These are phyloP conservation scores for Lasiodiplodia sp. DNA, from an alignment of 2,329 filamentous ascomycete species.

Conservation along the genomic window DNA sequence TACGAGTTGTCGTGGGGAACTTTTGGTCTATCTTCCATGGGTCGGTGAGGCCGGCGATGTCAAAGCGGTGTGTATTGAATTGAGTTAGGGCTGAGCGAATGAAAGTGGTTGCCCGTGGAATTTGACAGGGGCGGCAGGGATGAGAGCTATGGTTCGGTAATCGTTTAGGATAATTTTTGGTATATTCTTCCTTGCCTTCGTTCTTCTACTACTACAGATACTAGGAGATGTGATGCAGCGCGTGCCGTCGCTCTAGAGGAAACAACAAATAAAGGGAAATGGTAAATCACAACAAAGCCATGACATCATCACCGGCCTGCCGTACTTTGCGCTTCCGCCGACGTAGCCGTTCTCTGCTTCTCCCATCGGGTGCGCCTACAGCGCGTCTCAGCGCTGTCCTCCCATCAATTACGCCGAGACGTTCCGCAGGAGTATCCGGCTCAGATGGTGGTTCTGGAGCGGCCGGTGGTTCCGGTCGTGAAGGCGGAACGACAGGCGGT, in stretches of 20 bases:
- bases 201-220: constrained; percentile 3
- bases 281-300: constrained; percentile 20
- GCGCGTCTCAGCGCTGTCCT: background rate
- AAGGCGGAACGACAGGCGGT: constrained; percentile 25
- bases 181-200: background rate
- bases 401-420: constrained; percentile 3
- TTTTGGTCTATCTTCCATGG: background rate
- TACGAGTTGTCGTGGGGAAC: background rate
- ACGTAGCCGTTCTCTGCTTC: constrained; percentile 21
- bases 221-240: background rate
- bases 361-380: constrained; percentile 1
- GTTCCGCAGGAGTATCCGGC: constrained; percentile 7
- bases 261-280: background rate
- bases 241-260: constrained; percentile 6
- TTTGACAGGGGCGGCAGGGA: background rate
- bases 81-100: background rate
- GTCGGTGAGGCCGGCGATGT: constrained; percentile 24
- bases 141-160: background rate
- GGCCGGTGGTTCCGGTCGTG: constrained; percentile 13
- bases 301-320: constrained; percentile 22
- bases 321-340: constrained; percentile 25
- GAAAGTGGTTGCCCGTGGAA: constrained; percentile 8
- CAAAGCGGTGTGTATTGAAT: constrained; percentile 22
- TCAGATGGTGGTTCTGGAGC: constrained; percentile 4
- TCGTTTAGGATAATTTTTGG: background rate